Percentiles rank a stretch among this genome's conserved stretches.
Conservation (phyloP, 192 early-diverging fungal species). For the Rhizoclosmatium sp. region DNA sequence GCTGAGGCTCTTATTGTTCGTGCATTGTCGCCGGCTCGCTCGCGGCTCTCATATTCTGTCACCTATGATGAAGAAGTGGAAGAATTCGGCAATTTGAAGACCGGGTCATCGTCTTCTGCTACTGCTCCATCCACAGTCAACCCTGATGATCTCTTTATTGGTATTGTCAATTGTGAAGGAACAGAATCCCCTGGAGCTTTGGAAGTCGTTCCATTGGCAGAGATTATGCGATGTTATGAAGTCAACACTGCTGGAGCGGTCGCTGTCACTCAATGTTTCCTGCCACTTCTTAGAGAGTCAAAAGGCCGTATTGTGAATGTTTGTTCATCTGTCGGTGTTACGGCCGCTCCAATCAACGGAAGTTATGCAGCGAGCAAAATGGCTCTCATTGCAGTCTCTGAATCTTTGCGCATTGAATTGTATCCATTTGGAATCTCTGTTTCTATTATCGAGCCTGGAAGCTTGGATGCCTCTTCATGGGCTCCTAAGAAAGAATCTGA, state of each 20-base stretch:
- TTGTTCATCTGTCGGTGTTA: conserved; percentile 45
- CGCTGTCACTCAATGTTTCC: conserved; percentile 46
- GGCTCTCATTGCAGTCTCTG: conserved; percentile 49
- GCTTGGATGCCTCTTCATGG: conserved; percentile 33
- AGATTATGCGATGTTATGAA: conserved; percentile 46
- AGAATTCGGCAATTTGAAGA: neutral
- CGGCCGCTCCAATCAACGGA: conserved; percentile 51
- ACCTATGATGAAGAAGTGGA: conserved; percentile 3
- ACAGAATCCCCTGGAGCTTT: conserved; percentile 43
- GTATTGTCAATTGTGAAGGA: conserved; percentile 53
- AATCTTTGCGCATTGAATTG: conserved; percentile 52
- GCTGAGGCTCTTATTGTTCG: neutral
- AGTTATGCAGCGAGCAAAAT: conserved; percentile 52
- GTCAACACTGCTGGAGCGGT: conserved; percentile 57
- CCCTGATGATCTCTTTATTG: conserved; percentile 41
- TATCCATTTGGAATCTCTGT: conserved; percentile 49
- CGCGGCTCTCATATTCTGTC: neutral
- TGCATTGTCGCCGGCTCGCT: neutral
- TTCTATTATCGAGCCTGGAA: conserved; percentile 51
- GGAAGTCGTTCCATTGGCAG: conserved; percentile 39
- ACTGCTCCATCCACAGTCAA: neutral
- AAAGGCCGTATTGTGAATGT: conserved; percentile 57
- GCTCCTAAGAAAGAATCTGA: neutral
- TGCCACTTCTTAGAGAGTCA: conserved; percentile 44
- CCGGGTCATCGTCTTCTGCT: no score